phyloP scores from a whole-genome alignment of 345 rosid species.

The Populus euphratica region DNA sequence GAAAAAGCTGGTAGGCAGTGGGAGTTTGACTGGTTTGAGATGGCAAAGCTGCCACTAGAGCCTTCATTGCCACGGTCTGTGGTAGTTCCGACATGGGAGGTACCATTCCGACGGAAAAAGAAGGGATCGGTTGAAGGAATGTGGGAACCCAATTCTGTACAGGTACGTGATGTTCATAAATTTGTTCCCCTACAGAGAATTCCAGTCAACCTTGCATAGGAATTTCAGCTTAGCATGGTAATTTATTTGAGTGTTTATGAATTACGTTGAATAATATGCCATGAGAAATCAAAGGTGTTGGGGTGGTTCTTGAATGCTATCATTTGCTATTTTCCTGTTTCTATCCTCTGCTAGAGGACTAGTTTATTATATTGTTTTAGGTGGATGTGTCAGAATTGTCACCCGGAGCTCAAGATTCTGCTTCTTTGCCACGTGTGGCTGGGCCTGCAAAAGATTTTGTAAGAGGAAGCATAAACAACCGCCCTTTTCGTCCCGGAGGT shows the following conservation, averaged over 20 bases:
- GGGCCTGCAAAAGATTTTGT: slow-evolving; percentile 75
- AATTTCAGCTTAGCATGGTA: not conserved
- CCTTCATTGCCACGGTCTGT: slow-evolving; percentile 70
- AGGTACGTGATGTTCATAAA: slow-evolving; percentile 35
- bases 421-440: slow-evolving; percentile 53
- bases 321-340: slow-evolving; percentile 17
- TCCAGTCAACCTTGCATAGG: not conserved
- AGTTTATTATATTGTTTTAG: slow-evolving; percentile 50
- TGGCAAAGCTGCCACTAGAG: slow-evolving; percentile 64
- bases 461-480: slow-evolving; percentile 84
- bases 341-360: slow-evolving; percentile 28
- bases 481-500: slow-evolving; percentile 96
- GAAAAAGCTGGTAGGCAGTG: slow-evolving; percentile 78
- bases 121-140: slow-evolving; percentile 32
- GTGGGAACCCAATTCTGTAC: slow-evolving; percentile 61
- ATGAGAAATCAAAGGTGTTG: not conserved
- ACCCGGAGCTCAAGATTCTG: slow-evolving; percentile 60
- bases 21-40: slow-evolving; percentile 94
- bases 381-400: slow-evolving; percentile 75
- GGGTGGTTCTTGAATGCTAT: not conserved
- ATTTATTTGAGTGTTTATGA: not conserved
- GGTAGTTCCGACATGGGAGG: slow-evolving; percentile 82
- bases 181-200: not conserved
- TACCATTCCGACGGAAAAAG: slow-evolving; percentile 61
- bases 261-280: not conserved